These are phyloP conservation scores for Gracilaria caudata DNA, from an alignment of 23 red algal species.

Conservation along the genomic window DNA sequence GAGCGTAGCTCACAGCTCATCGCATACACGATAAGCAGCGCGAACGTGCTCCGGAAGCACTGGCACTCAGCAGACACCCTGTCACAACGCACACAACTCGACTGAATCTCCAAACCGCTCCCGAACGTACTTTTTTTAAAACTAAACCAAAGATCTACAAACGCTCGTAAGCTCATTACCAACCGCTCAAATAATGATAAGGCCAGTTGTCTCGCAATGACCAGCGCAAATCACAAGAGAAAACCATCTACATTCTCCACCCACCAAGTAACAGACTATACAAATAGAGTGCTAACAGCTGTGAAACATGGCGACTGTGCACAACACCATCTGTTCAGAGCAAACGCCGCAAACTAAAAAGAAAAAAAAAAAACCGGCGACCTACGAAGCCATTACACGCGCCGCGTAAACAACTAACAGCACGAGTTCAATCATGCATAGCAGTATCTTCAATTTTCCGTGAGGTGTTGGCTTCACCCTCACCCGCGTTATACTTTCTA, in stretches of 20 bases:
- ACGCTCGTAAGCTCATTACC: neutral
- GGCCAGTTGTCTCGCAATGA: neutral
- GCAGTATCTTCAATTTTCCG: slow-evolving; percentile 9
- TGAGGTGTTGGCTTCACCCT: slow-evolving; percentile 10
- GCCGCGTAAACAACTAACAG: neutral
- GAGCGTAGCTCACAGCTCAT: too few relatives aligned
- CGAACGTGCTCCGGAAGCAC: neutral
- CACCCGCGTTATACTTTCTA: slow-evolving; percentile 12
- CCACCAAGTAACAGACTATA: slow-evolving; percentile 7
- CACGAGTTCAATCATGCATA: slow-evolving; percentile 39
- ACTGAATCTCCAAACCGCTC: neutral
- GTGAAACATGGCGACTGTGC: neutral
- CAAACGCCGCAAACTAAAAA: neutral
- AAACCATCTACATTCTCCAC: neutral
- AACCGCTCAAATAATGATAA: too few relatives aligned
- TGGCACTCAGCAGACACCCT: neutral
- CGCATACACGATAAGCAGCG: too few relatives aligned
- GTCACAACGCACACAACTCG: neutral
- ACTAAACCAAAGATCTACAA: slow-evolving; percentile 1
- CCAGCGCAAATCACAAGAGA: neutral
- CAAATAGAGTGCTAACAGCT: neutral
- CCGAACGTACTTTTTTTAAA: neutral
- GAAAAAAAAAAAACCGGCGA: neutral
- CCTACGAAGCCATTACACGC: neutral
- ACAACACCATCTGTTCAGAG: neutral